phyloP scores from a whole-genome alignment of 805 yeast species.

The Candida nanaspora region DNA sequence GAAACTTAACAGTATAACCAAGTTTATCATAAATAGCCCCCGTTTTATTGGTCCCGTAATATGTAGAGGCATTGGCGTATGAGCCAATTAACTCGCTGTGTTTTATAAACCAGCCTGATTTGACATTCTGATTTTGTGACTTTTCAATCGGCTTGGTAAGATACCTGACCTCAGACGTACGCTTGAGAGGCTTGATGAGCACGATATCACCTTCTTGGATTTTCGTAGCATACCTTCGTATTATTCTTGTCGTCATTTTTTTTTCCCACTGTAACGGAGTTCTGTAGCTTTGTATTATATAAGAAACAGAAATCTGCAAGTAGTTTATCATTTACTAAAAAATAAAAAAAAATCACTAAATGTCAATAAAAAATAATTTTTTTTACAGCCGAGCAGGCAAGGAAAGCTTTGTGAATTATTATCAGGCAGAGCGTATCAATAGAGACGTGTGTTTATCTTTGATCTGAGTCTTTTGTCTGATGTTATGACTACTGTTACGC shows the following conservation, averaged over 20 bases:
- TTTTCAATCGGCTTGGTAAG: constrained; percentile 21
- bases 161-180: constrained; percentile 19
- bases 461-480: too few species aligned
- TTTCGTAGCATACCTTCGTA: constrained; percentile 10
- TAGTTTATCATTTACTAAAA: too few species aligned
- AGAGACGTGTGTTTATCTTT: too few species aligned
- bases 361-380: too few species aligned
- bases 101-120: constrained; percentile 10
- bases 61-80: constrained; percentile 7
- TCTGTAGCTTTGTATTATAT: too few species aligned
- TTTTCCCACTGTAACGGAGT: too few species aligned
- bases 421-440: too few species aligned
- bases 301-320: too few species aligned
- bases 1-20: constrained; percentile 24
- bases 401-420: too few species aligned
- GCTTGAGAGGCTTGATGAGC: constrained; percentile 19
- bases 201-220: constrained; percentile 26
- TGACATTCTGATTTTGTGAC: neutral
- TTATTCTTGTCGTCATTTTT: neutral
- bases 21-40: neutral
- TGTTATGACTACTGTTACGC: too few species aligned
- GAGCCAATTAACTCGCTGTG: constrained; percentile 18
- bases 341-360: too few species aligned
- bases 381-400: too few species aligned
- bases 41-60: neutral